Percentiles rank a stretch among this genome's conserved stretches.
Evolutionary conservation across 2,329 filamentous ascomycete species (phyloP).

Genomic region (Alternaria sp.): DNA sequence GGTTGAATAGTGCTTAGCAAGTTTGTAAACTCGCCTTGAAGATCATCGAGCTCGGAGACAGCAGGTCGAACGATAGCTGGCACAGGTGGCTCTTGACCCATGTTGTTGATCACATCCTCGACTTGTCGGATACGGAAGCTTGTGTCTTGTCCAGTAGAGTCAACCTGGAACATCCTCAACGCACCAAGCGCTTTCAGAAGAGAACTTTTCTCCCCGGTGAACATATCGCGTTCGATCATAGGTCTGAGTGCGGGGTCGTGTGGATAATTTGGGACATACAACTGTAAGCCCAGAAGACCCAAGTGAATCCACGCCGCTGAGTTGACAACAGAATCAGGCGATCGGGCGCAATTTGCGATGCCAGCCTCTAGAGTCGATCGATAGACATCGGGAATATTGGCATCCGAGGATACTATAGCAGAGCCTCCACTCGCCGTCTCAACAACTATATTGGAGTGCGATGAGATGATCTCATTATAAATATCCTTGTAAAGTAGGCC

Average conservation of each 20-base stretch:
- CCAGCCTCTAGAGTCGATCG: conserved; percentile 35
- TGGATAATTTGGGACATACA: conserved; percentile 86
- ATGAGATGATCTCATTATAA: conserved; percentile 31
- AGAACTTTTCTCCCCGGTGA: conserved; percentile 64
- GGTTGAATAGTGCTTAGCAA: conserved; percentile 61
- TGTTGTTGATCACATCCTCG: conserved; percentile 66
- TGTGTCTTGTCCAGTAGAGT: conserved; percentile 72
- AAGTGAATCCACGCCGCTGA: conserved; percentile 75
- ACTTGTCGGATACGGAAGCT: conserved; percentile 73
- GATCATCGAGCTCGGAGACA: conserved; percentile 70
- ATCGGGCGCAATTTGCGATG: conserved; percentile 22
- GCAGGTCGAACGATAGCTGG: conserved; percentile 77
- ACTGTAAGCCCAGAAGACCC: conserved; percentile 74
- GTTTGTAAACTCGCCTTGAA: conserved; percentile 86
- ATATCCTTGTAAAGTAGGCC: conserved; percentile 36
- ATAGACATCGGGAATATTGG: conserved; percentile 44
- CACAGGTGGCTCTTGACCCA: conserved; percentile 73
- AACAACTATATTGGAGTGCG: conserved; percentile 32
- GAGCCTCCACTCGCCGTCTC: not conserved
- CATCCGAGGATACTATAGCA: conserved; percentile 21
- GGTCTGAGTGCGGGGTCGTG: conserved; percentile 79
- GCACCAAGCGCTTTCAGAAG: conserved; percentile 67
- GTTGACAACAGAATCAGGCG: conserved; percentile 37
- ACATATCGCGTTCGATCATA: conserved; percentile 69
- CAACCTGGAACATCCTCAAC: conserved; percentile 70